These are phyloP conservation scores for Daldinia decipiens DNA, from an alignment of 495 filamentous ascomycete genomes.

Conservation along the genomic window DNA sequence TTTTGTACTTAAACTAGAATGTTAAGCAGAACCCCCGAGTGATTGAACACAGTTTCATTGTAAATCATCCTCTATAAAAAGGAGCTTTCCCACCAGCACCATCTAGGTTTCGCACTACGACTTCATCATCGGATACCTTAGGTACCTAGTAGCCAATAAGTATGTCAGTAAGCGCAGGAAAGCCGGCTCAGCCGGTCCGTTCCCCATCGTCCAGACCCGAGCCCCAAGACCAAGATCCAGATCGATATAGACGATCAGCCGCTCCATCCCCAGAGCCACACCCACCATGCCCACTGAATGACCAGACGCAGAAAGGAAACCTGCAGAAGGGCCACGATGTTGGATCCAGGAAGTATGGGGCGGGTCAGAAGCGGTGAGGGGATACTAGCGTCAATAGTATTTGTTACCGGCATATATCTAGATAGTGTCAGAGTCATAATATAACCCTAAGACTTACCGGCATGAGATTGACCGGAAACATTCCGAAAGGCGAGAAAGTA, in stretches of 20 bases:
- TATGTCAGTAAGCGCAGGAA: not conserved
- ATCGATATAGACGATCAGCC: slow-evolving; percentile 25
- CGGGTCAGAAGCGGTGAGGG: not conserved
- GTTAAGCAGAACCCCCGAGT: no score
- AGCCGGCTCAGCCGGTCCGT: not conserved
- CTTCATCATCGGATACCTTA: not conserved
- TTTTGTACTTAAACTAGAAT: not conserved
- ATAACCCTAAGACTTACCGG: not conserved
- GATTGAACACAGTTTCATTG: not conserved
- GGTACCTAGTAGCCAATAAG: not conserved
- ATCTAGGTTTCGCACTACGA: not conserved
- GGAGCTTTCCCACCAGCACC: not conserved
- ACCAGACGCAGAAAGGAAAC: not conserved
- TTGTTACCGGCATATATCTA: not conserved
- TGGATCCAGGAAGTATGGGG: not conserved
- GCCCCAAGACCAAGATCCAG: slow-evolving; percentile 5
- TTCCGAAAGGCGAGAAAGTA: no score
- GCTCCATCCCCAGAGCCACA: slow-evolving; percentile 40
- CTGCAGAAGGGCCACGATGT: not conserved
- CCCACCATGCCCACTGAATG: slow-evolving; percentile 5
- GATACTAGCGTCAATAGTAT: not conserved
- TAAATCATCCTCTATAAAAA: no score
- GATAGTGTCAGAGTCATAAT: not conserved
- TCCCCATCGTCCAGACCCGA: not conserved
- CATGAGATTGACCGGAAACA: not conserved